Base-by-base conservation (phyloP, 2,329 filamentous ascomycete genomes). In the Alternaria sp. region DNA sequence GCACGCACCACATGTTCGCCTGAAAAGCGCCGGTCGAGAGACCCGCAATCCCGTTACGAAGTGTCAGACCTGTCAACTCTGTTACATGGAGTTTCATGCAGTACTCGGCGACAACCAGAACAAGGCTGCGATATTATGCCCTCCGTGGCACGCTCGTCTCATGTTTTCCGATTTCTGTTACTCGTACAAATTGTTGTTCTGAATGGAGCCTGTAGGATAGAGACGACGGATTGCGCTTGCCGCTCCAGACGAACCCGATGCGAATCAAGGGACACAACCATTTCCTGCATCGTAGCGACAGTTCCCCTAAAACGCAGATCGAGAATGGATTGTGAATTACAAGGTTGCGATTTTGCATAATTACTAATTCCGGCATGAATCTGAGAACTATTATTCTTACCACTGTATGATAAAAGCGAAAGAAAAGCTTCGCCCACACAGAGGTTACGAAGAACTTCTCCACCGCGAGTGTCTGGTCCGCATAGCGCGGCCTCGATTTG, bases 21-120 rank as follows among this genome's bases (percentile, higher is more conserved):
- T 42, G 48, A 44, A 53, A 24, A 20, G 32, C 20, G 16, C 9
- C 12, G 47, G 34, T 39, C 42, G 22, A 30, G 26, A 26, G 53
- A 36, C 32, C 58, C 41, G 41, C 26, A 43, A 51, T 22, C 43
- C 36, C 34, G 36, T 56, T 34, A 43, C 28, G 20, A 11, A 52
- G 46, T 51, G 52, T 51, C 57, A 57, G 53, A 60, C 28, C 48
- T 41, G 47, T 60, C 53, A 51, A 48, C 34, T 49, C 49, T 62
- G 59, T 62, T 57, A 61, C 62, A 65, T 44, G 51, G 54, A 24
- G 39, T 48, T 65, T 63, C 49, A 65, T 65, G 61, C 63, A 51
- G 42, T 5, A 34, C 52, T 39, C 38, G 30, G 38, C 32, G 34
- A 39, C 38, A 38, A 46, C 30, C 52, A 38, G 24, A 59, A 59